Conservation (phyloP, 345 rosid genomes). For the Gossypium bickii region DNA sequence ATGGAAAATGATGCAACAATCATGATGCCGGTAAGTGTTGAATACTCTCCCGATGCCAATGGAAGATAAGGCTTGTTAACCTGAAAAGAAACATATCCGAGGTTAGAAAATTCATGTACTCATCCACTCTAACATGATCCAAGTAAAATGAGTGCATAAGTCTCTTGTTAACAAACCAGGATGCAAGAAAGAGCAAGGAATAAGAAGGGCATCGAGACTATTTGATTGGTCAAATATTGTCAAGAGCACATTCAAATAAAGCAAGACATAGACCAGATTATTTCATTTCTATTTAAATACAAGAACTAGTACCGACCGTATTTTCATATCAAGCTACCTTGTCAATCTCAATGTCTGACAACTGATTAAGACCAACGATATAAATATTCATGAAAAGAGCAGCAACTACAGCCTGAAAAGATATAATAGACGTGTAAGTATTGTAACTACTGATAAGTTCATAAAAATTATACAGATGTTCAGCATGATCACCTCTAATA, state of each 20-base stretch:
- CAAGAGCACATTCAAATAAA: background rate
- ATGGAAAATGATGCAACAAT: constrained; percentile 61
- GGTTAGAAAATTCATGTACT: constrained; percentile 6
- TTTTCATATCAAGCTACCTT: constrained; percentile 43
- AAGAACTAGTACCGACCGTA: background rate
- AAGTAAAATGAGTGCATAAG: constrained; percentile 6
- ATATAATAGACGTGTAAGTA: constrained; percentile 9
- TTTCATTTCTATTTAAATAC: background rate
- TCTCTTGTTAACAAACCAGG: background rate
- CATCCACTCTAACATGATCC: background rate
- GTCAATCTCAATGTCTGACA: constrained; percentile 88
- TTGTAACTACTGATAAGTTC: background rate
- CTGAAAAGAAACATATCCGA: constrained; percentile 32
- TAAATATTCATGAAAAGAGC: constrained; percentile 94
- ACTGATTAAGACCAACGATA: constrained; percentile 85
- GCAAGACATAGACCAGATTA: background rate
- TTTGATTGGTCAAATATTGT: constrained; percentile 8
- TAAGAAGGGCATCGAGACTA: background rate
- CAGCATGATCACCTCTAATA: constrained; percentile 57
- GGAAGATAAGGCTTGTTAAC: constrained; percentile 98
- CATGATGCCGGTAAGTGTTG: constrained; percentile 52
- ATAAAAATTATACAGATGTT: background rate
- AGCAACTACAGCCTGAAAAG: constrained; percentile 79
- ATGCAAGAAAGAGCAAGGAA: background rate
- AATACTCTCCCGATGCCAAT: constrained; percentile 88